A percentile compares a stretch with the other conserved stretches of the same genome.
Evolutionary conservation across 148 eudicot species (phyloP).

Genomic region (Vaccinium darrowii): DNA sequence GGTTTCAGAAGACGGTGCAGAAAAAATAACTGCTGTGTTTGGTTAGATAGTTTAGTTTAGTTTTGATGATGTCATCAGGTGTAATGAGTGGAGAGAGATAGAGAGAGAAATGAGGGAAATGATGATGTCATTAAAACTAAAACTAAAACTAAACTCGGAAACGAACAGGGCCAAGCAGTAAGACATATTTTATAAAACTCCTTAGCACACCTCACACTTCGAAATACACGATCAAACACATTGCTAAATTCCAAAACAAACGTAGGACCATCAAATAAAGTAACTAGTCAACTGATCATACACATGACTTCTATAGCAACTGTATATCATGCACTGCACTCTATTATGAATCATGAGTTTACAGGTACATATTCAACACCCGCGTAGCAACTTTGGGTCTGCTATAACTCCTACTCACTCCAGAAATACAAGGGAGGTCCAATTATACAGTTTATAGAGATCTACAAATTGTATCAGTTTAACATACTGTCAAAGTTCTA

Average conservation of each 20-base stretch:
- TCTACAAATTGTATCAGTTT: slow-evolving; percentile 14
- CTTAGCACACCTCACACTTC: slow-evolving; percentile 60
- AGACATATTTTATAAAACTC: slow-evolving; percentile 18
- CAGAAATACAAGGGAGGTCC: slow-evolving; percentile 5
- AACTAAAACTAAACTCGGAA: too few species aligned
- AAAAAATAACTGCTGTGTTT: background rate
- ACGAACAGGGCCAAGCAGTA: too few species aligned
- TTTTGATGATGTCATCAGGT: too few species aligned
- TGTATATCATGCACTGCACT: background rate
- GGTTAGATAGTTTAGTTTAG: too few species aligned
- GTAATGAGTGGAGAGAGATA: too few species aligned
- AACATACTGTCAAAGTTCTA: slow-evolving; percentile 11
- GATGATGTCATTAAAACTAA: too few species aligned
- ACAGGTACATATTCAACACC: background rate
- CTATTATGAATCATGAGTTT: background rate
- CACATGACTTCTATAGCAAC: background rate
- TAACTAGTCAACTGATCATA: background rate
- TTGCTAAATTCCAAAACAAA: too few species aligned
- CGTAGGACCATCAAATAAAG: too few species aligned
- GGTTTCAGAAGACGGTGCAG: background rate
- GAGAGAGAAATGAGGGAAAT: too few species aligned
- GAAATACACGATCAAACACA: slow-evolving; percentile 23
- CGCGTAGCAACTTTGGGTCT: background rate
- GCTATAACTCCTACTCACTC: slow-evolving; percentile 9
- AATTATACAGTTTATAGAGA: background rate